Conservation (phyloP, 148 eudicot species). For the Cornus kousa region DNA sequence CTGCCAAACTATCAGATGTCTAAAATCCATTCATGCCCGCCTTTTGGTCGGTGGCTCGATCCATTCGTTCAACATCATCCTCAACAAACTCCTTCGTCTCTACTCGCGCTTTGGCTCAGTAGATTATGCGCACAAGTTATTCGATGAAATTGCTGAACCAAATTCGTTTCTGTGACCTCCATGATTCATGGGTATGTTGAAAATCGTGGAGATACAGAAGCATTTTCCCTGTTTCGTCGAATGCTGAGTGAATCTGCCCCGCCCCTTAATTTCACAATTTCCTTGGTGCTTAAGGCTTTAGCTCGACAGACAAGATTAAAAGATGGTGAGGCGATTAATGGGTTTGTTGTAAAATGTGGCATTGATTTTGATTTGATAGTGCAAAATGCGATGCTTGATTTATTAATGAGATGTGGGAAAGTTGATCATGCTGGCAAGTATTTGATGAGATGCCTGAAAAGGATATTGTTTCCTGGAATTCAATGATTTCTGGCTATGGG, state of each 20-base stretch:
- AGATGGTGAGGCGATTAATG: slow-evolving; percentile 20
- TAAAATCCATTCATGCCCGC: slow-evolving; percentile 31
- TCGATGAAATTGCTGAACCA: slow-evolving; percentile 34
- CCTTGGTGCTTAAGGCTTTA: slow-evolving; percentile 26
- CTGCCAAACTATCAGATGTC: slow-evolving; percentile 20
- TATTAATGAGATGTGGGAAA: slow-evolving; percentile 27
- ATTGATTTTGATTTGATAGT: slow-evolving; percentile 22
- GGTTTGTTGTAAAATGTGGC: slow-evolving; percentile 28
- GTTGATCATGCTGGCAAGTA: slow-evolving; percentile 15
- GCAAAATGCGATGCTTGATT: slow-evolving; percentile 26
- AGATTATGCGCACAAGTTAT: slow-evolving; percentile 26
- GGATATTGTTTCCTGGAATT: slow-evolving; percentile 29
- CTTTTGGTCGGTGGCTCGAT: slow-evolving; percentile 20
- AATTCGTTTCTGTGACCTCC: slow-evolving; percentile 37
- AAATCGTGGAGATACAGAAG: slow-evolving; percentile 20
- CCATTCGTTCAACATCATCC: slow-evolving; percentile 16
- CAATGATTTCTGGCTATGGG: slow-evolving; percentile 26
- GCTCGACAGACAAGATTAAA: slow-evolving; percentile 20
- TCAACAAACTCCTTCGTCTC: slow-evolving; percentile 31
- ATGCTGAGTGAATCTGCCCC: slow-evolving; percentile 19
- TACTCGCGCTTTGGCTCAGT: slow-evolving; percentile 23
- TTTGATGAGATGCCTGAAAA: slow-evolving; percentile 23
- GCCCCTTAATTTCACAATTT: slow-evolving; percentile 25
- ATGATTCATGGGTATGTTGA: slow-evolving; percentile 38
- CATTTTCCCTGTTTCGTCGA: slow-evolving; percentile 10